These are phyloP conservation scores for Schizothecium vesticola DNA, from an alignment of 495 filamentous ascomycete species.

Conservation along the genomic window DNA sequence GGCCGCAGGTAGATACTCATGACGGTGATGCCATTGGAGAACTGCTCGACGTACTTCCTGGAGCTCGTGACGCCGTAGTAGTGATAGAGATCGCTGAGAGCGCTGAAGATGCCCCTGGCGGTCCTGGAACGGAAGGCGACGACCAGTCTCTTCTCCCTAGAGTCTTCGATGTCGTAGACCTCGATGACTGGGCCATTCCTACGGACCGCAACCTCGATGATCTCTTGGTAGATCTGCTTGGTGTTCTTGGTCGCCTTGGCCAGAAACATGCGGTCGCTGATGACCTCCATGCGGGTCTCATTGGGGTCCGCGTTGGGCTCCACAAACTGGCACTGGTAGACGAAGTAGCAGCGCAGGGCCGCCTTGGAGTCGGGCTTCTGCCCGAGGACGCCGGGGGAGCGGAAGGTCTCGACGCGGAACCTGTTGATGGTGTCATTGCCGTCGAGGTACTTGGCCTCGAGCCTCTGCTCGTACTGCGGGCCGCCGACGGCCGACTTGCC, in stretches of 20 bases:
- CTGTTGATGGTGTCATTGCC: constrained; percentile 53
- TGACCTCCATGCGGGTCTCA: constrained; percentile 85
- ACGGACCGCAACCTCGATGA: constrained; percentile 76
- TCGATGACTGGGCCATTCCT: constrained; percentile 93
- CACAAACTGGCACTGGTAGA: constrained; percentile 90
- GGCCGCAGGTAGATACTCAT: constrained; percentile 91
- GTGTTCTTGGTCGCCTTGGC: constrained; percentile 95
- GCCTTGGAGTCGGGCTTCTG: constrained; percentile 53
- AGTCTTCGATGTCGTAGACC: constrained; percentile 90
- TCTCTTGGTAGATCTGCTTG: constrained; percentile 86
- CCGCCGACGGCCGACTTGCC: constrained; percentile 69
- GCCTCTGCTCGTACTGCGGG: constrained; percentile 85
- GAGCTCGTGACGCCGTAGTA: constrained; percentile 97
- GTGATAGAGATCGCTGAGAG: constrained; percentile 92
- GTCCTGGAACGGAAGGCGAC: constrained; percentile 91
- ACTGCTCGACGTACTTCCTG: constrained; percentile 97
- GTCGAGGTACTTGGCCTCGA: constrained; percentile 93
- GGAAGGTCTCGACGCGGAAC: constrained; percentile 95
- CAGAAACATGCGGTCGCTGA: constrained; percentile 89
- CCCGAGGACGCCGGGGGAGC: constrained; percentile 69
- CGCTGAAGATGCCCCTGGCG: constrained; percentile 90
- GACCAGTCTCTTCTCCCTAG: constrained; percentile 85
- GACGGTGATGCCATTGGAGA: constrained; percentile 95
- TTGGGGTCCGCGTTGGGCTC: constrained; percentile 62
- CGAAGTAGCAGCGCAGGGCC: constrained; percentile 93